Evolutionary conservation across 495 filamentous ascomycete species (phyloP).

Genomic region (Astrothelium macrocarpum): DNA sequence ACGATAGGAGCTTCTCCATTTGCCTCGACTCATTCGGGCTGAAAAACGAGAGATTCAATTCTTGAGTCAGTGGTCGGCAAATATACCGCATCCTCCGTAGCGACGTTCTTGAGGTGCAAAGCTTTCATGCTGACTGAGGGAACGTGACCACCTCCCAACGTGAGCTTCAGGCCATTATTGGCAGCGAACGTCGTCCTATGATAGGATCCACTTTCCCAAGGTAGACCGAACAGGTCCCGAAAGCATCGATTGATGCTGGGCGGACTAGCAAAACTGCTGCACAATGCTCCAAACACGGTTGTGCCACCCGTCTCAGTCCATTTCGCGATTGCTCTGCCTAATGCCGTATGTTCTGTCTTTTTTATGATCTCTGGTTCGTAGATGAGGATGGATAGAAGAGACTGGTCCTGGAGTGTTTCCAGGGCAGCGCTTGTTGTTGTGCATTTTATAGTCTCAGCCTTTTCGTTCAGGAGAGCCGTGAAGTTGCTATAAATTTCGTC

Average conservation of each 20-base stretch:
- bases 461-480: too few species aligned
- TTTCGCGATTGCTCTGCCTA: too few species aligned
- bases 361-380: too few species aligned
- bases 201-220: conserved; percentile 34
- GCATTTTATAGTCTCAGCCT: too few species aligned
- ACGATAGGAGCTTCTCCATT: not conserved
- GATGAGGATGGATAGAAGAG: too few species aligned
- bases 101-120: not conserved
- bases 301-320: too few species aligned
- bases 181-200: conserved; percentile 25
- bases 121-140: not conserved
- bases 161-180: too few species aligned
- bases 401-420: too few species aligned
- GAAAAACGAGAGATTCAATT: not conserved
- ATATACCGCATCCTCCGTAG: not conserved
- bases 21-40: not conserved
- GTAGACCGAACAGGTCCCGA: conserved; percentile 24
- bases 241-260: conserved; percentile 22
- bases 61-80: not conserved
- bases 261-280: not conserved
- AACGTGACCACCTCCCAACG: not conserved
- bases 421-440: too few species aligned
- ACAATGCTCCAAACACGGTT: not conserved
- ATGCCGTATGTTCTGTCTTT: too few species aligned
- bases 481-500: too few species aligned